These are phyloP conservation scores for Salix brachista DNA, from an alignment of 345 rosid species.

Conservation along the genomic window DNA sequence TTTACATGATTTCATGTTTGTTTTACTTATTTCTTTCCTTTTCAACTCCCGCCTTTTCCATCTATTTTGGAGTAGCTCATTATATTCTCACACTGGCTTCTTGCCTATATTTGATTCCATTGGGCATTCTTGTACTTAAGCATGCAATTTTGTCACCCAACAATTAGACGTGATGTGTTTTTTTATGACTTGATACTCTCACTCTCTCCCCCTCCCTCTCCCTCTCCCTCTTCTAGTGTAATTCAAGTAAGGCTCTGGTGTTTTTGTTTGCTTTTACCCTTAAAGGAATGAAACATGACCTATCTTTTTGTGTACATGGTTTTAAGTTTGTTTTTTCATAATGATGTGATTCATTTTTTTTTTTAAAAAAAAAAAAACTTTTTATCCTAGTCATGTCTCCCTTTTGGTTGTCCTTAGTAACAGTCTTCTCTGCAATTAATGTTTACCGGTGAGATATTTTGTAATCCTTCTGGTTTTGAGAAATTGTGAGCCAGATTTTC, in stretches of 20 bases:
- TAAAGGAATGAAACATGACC: neutral
- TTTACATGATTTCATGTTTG: neutral
- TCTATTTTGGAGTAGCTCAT: neutral
- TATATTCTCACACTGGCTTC: neutral
- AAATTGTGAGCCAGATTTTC: neutral
- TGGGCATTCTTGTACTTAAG: neutral
- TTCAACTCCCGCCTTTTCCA: neutral
- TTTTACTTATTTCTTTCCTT: neutral
- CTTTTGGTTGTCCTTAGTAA: neutral
- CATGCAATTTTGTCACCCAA: neutral
- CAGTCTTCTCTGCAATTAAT: neutral
- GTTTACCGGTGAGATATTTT: neutral
- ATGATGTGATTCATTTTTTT: neutral
- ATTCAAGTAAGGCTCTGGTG: neutral
- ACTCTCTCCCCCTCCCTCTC: too few species aligned
- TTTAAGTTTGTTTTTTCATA: neutral
- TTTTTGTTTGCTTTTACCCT: neutral
- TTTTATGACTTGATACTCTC: neutral
- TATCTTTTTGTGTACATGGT: neutral
- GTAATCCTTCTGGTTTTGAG: neutral
- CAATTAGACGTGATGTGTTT: neutral
- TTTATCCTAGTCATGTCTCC: neutral
- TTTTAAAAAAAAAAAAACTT: neutral
- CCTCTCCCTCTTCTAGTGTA: neutral
- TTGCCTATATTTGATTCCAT: neutral